A percentile compares a stretch with the other conserved stretches of the same genome.
phyloP scores from a whole-genome alignment of 2,329 filamentous ascomycete species.

The Aspergillus fructus region DNA sequence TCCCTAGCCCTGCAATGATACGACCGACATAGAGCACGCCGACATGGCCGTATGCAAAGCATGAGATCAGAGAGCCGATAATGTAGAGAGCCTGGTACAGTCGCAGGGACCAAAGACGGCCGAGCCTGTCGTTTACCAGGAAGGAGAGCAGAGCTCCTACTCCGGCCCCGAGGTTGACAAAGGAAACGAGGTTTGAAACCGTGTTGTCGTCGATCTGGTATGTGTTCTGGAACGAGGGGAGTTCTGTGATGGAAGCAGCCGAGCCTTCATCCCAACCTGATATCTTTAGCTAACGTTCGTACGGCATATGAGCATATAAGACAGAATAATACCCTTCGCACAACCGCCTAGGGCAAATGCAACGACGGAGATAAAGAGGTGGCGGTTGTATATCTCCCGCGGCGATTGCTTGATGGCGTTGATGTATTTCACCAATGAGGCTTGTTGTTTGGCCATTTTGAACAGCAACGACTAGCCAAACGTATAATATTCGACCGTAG shows the following conservation, averaged over 20 bases:
- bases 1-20: conserved; percentile 33
- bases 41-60: conserved; percentile 27
- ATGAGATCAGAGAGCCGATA: conserved; percentile 30
- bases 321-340: neutral
- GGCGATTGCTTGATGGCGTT: neutral
- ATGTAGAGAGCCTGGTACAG: conserved; percentile 16
- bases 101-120: neutral
- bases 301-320: neutral
- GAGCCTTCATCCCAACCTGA: neutral
- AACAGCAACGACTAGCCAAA: neutral
- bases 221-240: neutral
- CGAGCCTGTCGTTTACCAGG: neutral
- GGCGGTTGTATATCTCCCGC: neutral
- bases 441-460: neutral
- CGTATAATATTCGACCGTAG: neutral
- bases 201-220: neutral
- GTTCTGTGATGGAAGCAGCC: neutral
- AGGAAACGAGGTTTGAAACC: neutral
- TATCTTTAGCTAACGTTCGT: neutral
- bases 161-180: neutral
- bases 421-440: neutral
- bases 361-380: neutral
- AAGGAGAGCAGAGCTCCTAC: neutral
- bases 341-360: neutral
- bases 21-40: conserved; percentile 32